Percentiles rank a stretch among this genome's conserved stretches.
Evolutionary conservation across 768 basidiomycete species (phyloP).

Genomic region (Russula brevipes): DNA sequence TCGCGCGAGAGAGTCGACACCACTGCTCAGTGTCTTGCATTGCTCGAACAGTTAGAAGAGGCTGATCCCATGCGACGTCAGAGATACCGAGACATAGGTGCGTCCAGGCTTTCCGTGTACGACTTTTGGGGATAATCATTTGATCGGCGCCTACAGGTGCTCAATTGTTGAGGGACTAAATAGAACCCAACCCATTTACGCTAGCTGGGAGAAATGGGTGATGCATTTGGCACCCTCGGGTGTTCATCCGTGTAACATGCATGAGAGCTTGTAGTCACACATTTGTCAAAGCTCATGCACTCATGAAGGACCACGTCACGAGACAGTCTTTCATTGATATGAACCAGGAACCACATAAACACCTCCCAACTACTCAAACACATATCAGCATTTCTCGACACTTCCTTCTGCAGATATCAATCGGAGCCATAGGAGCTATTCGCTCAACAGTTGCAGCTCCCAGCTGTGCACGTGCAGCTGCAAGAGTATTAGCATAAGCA

Average conservation of each 20-base stretch:
- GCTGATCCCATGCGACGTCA: constrained; percentile 62
- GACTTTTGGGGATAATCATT: neutral
- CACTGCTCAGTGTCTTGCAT: constrained; percentile 42
- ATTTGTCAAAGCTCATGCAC: neutral
- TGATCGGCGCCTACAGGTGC: neutral
- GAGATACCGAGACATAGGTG: constrained; percentile 67
- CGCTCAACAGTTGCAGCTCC: constrained; percentile 60
- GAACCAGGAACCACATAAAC: neutral
- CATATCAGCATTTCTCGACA: neutral
- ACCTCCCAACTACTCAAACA: neutral
- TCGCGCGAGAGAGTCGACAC: constrained; percentile 31
- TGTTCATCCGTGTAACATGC: neutral
- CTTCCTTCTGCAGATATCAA: neutral
- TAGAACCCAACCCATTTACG: neutral
- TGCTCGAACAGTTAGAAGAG: constrained; percentile 50
- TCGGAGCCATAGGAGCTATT: neutral
- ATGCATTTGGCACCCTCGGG: neutral
- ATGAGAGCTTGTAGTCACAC: neutral
- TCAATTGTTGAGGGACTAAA: constrained; percentile 1
- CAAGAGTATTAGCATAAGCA: neutral
- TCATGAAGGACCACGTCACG: neutral
- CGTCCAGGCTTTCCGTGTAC: constrained; percentile 25
- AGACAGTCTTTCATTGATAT: neutral
- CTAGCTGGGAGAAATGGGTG: neutral
- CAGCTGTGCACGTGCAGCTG: constrained; percentile 58